Evolutionary conservation across 306 rosid genomes (phyloP), one percentile per base, ranked within the genome.

Genomic region (Dalbergia oliveri): DNA sequence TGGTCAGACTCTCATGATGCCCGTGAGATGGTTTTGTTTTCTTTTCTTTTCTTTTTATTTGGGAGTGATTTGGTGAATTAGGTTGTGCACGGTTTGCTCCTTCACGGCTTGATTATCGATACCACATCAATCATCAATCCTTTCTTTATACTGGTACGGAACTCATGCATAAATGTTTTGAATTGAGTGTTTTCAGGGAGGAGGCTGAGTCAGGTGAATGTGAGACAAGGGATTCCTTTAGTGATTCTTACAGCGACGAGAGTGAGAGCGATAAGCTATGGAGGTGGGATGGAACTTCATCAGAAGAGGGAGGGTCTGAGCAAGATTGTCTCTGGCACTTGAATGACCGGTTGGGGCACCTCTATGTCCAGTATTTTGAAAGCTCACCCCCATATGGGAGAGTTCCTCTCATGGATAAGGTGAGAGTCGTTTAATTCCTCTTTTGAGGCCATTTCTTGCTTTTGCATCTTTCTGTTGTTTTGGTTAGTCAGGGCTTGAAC

Each of bases 331-430:
- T 72, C 4, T 82, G 77, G 73, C 92, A 86, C 34, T 58, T 68
- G 47, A 91, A 87, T 73, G 91, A 90, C 41, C 79, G 97, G 71
- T 85, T 91, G 83, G 98, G 98, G 0, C 14, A 63, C 54, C 92
- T 71, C 21, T 91, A 91, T 59, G 89, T 88, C 44, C 89, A 91
- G 71, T 90, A 91, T 76, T 91, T 91, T 82, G 98, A 94, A 84
- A 91, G 84, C 87, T 87, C 97, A 23, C 81, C 98, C 73, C 98
- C 98, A 0, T 91, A 90, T 84, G 98, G 91, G 16, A 88, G 98
- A 89, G 90, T 88, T 58, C 98, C 98, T 82, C 88, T 94, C 11
- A 87, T 87, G 89, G 98, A 94, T 87, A 91, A 96, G 99, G 99
- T 93, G 8, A 49, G 47, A n/a, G 3, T 54, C 16, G 9, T n/a